Evolutionary conservation across 2,329 filamentous ascomycete genomes (phyloP).

Genomic region (Nemania serpens): DNA sequence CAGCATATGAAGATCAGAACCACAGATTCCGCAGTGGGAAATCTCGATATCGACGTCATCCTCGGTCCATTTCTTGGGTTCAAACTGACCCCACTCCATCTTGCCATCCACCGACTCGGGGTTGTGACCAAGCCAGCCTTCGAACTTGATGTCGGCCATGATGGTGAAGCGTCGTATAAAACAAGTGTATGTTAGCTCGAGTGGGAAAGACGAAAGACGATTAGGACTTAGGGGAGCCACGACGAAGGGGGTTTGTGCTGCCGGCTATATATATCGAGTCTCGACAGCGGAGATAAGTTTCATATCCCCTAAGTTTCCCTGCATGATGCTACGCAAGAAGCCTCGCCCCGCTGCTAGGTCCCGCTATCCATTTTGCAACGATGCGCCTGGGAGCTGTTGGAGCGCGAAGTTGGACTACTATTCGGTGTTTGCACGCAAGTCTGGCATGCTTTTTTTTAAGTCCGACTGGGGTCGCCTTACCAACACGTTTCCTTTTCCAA

Average conservation of each 20-base stretch:
- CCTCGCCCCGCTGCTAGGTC: conserved; percentile 1
- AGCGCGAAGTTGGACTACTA: not conserved
- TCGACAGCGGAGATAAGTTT: conserved; percentile 4
- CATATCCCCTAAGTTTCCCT: conserved; percentile 8
- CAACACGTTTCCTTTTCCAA: not conserved
- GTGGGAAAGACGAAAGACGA: not conserved
- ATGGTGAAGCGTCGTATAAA: not conserved
- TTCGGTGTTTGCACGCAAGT: not conserved
- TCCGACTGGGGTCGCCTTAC: conserved; percentile 11
- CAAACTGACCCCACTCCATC: conserved; percentile 60
- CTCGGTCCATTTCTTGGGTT: conserved; percentile 70
- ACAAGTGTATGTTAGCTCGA: not conserved
- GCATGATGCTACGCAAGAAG: conserved; percentile 8
- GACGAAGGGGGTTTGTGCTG: not conserved
- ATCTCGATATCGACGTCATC: conserved; percentile 68
- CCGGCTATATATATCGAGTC: conserved; percentile 6
- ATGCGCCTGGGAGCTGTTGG: not conserved
- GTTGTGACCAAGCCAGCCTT: conserved; percentile 56
- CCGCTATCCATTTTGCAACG: not conserved
- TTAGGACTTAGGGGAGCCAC: not conserved
- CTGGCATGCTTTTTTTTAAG: not conserved
- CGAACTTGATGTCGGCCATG: conserved; percentile 46
- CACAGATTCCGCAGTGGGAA: conserved; percentile 69
- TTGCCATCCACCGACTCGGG: conserved; percentile 52
- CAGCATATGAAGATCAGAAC: conserved; percentile 63